Evolutionary conservation across 768 basidiomycete genomes (phyloP).

Genomic region (Panaeolus papilionaceus): DNA sequence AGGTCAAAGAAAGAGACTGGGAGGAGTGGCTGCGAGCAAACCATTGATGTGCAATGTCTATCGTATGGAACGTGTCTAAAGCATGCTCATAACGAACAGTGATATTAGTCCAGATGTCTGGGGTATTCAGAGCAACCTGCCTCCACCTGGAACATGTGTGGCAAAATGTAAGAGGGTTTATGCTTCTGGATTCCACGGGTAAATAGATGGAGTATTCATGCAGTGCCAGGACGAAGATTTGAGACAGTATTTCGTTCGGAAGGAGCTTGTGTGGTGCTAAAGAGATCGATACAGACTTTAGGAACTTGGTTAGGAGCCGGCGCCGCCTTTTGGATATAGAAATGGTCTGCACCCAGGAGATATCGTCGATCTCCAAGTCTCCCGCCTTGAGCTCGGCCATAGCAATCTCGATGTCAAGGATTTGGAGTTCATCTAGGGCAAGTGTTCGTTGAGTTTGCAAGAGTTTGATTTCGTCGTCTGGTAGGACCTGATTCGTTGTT

Average conservation of each 20-base stretch:
- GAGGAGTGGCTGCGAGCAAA: not conserved
- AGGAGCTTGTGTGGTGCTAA: conserved; percentile 24
- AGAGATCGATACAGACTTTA: conserved; percentile 15
- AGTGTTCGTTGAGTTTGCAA: conserved; percentile 14
- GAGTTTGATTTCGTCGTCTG: conserved; percentile 19
- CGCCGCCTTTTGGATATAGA: conserved; percentile 6
- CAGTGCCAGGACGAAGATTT: conserved; percentile 21
- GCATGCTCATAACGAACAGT: conserved; percentile 4
- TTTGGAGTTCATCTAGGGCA: conserved; percentile 7
- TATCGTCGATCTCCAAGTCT: conserved; percentile 7
- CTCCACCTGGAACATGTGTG: conserved; percentile 19
- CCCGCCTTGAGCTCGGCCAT: conserved; percentile 15
- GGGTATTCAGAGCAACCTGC: conserved; percentile 15
- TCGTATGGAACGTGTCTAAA: not conserved
- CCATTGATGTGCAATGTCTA: not conserved
- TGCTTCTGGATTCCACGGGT: not conserved
- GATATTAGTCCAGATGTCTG: conserved; percentile 16
- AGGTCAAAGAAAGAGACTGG: not conserved
- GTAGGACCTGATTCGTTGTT: conserved; percentile 20
- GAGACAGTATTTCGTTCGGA: conserved; percentile 23
- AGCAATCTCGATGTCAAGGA: conserved; percentile 16
- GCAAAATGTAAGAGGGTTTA: conserved; percentile 17
- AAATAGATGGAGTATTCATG: not conserved
- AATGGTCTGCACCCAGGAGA: not conserved
- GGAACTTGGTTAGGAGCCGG: conserved; percentile 14